These are phyloP conservation scores for Globisporangium orthogonon DNA, from an alignment of 352 stramenopile species.

Conservation along the genomic window DNA sequence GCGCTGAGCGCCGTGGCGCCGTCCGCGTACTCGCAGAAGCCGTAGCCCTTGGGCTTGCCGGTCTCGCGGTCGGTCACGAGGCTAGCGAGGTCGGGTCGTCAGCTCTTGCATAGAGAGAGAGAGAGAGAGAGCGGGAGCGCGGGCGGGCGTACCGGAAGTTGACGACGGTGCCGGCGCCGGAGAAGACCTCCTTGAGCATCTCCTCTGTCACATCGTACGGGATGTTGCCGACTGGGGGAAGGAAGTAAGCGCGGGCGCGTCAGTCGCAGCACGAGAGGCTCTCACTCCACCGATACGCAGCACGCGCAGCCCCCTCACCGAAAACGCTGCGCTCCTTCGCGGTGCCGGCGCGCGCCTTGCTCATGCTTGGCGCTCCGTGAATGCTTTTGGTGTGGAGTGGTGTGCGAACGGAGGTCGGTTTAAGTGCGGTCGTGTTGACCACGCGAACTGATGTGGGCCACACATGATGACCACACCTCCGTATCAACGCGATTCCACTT, in stretches of 20 bases:
- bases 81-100: slow-evolving; percentile 12
- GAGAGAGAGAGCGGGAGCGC: not conserved
- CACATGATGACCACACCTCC: not conserved
- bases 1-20: slow-evolving; percentile 63
- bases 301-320: slow-evolving; percentile 29
- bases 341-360: slow-evolving; percentile 47
- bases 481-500: not conserved
- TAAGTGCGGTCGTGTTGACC: not conserved
- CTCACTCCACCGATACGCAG: not conserved
- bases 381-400: not conserved
- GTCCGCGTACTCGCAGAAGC: slow-evolving; percentile 83
- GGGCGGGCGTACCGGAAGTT: slow-evolving; percentile 60
- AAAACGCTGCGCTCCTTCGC: slow-evolving; percentile 86
- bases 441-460: not conserved
- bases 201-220: slow-evolving; percentile 87
- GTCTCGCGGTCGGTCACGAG: slow-evolving; percentile 81
- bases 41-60: slow-evolving; percentile 82
- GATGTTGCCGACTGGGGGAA: slow-evolving; percentile 72
- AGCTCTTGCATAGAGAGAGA: not conserved
- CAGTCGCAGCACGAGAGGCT: not conserved
- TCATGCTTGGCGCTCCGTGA: not conserved
- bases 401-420: not conserved
- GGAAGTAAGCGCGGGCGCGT: not conserved
- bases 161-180: slow-evolving; percentile 69
- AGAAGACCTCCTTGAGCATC: slow-evolving; percentile 86